These are phyloP conservation scores for Penicillium flavigenum DNA, from an alignment of 495 filamentous ascomycete genomes.

Conservation along the genomic window DNA sequence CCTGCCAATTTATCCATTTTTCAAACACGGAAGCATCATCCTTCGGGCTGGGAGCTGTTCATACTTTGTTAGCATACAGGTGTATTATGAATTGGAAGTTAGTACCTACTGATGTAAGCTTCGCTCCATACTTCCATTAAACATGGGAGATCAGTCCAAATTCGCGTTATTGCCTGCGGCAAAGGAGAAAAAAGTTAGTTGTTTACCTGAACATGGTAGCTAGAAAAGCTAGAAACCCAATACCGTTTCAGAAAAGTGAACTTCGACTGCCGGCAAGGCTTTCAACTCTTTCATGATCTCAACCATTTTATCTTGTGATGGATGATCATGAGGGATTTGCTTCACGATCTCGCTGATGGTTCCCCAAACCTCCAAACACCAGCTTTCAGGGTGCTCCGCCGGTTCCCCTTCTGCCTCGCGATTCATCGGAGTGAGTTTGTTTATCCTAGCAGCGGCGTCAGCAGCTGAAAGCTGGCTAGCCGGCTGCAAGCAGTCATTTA, in stretches of 20 bases:
- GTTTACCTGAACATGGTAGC: neutral
- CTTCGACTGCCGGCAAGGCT: constrained; percentile 1
- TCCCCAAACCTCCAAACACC: constrained; percentile 3
- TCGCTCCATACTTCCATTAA: neutral
- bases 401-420: neutral
- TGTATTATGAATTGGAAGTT: neutral
- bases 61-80: neutral
- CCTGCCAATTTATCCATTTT: constrained; percentile 5
- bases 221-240: neutral
- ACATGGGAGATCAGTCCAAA: constrained; percentile 5
- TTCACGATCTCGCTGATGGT: constrained; percentile 1
- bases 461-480: constrained; percentile 1
- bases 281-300: constrained; percentile 1
- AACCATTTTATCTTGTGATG: constrained; percentile 8
- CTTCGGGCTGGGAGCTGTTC: neutral
- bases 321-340: constrained; percentile 9
- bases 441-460: neutral
- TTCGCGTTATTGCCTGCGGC: neutral
- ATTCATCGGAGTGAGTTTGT: constrained; percentile 4
- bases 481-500: constrained; percentile 6
- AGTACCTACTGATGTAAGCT: neutral
- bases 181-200: neutral
- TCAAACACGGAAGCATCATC: neutral
- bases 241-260: neutral
- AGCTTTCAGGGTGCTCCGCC: constrained; percentile 4